Evolutionary conservation across 768 basidiomycete species (phyloP), one percentile per base, ranked within the genome.

Genomic region (Nevesoporus exiguus): DNA sequence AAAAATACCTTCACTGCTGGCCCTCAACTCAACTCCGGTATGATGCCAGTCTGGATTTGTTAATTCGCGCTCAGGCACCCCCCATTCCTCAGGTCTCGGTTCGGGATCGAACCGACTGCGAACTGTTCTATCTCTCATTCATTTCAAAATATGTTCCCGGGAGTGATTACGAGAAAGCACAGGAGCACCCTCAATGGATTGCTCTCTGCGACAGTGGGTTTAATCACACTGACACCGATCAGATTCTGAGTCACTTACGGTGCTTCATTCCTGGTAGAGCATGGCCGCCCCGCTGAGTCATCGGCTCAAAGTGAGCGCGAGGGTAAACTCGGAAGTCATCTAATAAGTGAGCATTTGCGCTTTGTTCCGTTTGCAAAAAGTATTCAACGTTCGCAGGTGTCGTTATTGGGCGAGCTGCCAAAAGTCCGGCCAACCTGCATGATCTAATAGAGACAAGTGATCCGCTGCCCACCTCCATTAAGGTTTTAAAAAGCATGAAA

Each of bases 121-220:
- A 96, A 69, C 66, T 91, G 24, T 89, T 89, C 66, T 96, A 93
- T 71, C 76, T 93, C 46, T 86, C 88, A 11, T 75, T 77, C 57
- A 73, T 91, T 57, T 74, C 76, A 49, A 79, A 77, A 43, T 67
- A 79, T 37, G 76, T 75, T 27, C 71, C 74, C 37, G 63, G 66
- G 11, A 49, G 57, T 36, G 73, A 78, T 34, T 73, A 79, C 19
- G 77, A 76, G 40, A 77, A 77, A 47, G 55, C 64, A 54, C 65
- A 71, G 61, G 69, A 72, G 59, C 84, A 92, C 64, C 86, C 86
- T 30, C 84, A 80, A 50, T 91, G 87, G 85, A 59, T 63, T 31
- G 73, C 73, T 36, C 74, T 94, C 24, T 86, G 85, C 60, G 57
- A 73, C 50, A 85, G 90, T 92, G 59, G 54, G 61, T 61, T 33